Evolutionary conservation across 148 eudicot genomes (phyloP), one percentile per base, ranked within the genome.

Genomic region (Silene uniflora): DNA sequence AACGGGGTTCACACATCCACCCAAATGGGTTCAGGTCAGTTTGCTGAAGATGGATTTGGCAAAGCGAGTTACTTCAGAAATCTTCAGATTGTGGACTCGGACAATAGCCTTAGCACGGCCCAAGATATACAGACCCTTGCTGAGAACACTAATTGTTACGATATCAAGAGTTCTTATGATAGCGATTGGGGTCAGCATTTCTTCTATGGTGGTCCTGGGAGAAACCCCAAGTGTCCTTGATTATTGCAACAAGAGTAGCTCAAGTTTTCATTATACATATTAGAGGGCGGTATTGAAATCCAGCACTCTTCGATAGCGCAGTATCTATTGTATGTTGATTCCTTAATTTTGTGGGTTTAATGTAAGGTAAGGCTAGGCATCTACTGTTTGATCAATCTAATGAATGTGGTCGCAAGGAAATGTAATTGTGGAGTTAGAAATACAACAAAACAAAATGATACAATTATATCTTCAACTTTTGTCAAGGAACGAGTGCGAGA

Each of bases 181-280:
- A 83, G 22, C 64, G 86, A 88, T 79, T 96, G 99, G 99, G 99
- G 97, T 44, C 87, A 92, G 5, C 82, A 92, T 79, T 96, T 96
- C 77, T 96, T 91, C 86, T 95, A 86, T 77, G 99, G 99, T 74
- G 99, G 99, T 79, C 97, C 99, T 21, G 99, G 99, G 73, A 89
- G 80, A 78, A 96, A 85, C 82, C 91, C 94, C 22, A 83, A 76
- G 0, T 96, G 99, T 74, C 89, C 83, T 42, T 82, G 59, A 77
- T 44, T 6, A 10, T 49, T 59, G 42, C 47, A 42, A 62, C 69
- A 71, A 56, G 65, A 9, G 60, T 7, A 55, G 19, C 39, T 5
- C 2, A 35, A 35, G 5, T 35, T 35, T 35, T 35, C 39, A 35
- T 35, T 35, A 35, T 35, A 35, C 6, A 35, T 35, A 1, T 35